Conservation (phyloP, 2,329 filamentous ascomycete genomes). For the Penicillium brevicompactum region DNA sequence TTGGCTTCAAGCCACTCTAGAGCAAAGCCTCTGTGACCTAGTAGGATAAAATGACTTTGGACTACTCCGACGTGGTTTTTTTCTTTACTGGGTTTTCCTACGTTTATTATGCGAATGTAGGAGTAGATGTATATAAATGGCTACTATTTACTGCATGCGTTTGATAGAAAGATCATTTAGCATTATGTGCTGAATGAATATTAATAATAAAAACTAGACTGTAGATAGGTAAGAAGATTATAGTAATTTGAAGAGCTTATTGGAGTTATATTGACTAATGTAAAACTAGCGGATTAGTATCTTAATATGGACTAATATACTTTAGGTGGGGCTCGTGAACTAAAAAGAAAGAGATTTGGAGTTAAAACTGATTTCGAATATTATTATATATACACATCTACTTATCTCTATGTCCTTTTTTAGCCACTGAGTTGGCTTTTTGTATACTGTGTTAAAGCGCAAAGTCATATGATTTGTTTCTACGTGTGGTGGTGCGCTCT, state of each 20-base stretch:
- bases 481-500: too few relatives aligned
- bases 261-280: neutral
- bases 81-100: neutral
- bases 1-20: neutral
- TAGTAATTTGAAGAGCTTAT: neutral
- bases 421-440: too few relatives aligned
- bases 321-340: neutral
- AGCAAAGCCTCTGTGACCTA: neutral
- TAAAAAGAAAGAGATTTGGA: too few relatives aligned
- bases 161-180: neutral
- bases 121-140: neutral
- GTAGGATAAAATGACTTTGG: neutral
- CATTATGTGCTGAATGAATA: neutral
- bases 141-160: neutral
- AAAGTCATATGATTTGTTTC: too few relatives aligned
- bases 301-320: neutral
- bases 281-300: neutral
- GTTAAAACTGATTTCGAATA: too few relatives aligned
- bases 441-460: too few relatives aligned
- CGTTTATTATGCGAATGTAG: neutral
- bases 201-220: neutral
- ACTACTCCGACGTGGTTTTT: neutral
- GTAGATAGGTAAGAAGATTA: neutral
- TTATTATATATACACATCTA: too few relatives aligned
- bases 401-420: too few relatives aligned